Evolutionary conservation across 1,139 yeast species (phyloP).

Genomic region (Taphrina populina): DNA sequence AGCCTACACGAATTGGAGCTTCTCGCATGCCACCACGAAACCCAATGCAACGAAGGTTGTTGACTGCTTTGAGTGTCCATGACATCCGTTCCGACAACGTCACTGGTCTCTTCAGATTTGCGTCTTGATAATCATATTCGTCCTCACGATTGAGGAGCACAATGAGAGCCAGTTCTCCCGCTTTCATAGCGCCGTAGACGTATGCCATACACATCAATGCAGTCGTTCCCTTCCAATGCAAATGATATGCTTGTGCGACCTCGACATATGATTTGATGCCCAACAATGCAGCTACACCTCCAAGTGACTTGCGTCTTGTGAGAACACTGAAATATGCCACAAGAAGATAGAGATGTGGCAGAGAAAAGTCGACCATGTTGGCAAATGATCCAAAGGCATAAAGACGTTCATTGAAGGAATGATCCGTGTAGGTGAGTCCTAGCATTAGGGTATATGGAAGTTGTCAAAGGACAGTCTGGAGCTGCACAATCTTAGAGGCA

Average conservation of each 20-base stretch:
- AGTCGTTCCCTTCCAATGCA: constrained; percentile 19
- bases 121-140: constrained; percentile 5
- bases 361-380: constrained; percentile 8
- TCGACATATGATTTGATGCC: constrained; percentile 9
- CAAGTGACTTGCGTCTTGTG: neutral
- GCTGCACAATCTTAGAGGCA: no score
- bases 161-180: constrained; percentile 6
- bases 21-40: constrained; percentile 9
- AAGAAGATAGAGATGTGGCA: constrained; percentile 1
- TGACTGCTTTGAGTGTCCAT: neutral
- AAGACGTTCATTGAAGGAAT: neutral
- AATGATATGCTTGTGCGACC: neutral
- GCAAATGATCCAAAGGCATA: constrained; percentile 1
- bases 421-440: no score
- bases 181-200: constrained; percentile 7
- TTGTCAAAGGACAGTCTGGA: no score
- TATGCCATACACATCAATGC: constrained; percentile 16
- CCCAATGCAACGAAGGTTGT: constrained; percentile 15
- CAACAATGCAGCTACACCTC: constrained; percentile 6
- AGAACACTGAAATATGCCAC: constrained; percentile 8
- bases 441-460: no score
- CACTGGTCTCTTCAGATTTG: neutral
- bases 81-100: neutral
- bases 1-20: neutral
- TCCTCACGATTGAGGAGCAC: neutral